Conservation (phyloP, 192 early-diverging fungal species). For the Glomus cerebriforme region DNA sequence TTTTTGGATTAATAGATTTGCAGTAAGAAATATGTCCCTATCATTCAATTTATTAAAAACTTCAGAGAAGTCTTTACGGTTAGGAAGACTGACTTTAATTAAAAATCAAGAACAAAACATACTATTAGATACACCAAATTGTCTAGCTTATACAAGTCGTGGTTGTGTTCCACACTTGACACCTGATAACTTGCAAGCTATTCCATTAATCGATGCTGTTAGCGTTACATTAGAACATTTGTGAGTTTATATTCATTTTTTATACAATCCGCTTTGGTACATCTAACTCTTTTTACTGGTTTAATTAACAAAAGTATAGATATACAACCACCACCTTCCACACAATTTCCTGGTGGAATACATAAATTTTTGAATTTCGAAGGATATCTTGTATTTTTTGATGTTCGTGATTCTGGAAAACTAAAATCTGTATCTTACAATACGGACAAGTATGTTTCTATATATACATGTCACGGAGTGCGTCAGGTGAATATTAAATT, state of each 20-base stretch:
- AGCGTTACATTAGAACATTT: slow-evolving; percentile 54
- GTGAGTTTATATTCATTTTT: slow-evolving; percentile 3
- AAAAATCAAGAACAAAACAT: slow-evolving; percentile 4
- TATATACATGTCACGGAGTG: slow-evolving; percentile 51
- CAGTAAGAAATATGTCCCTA: background rate
- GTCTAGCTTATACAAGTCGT: slow-evolving; percentile 50
- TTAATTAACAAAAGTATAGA: slow-evolving; percentile 3
- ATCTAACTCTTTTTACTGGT: background rate
- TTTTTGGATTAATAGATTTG: too few relatives aligned
- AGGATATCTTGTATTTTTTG: slow-evolving; percentile 48
- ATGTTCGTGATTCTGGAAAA: slow-evolving; percentile 51
- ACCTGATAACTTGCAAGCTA: slow-evolving; percentile 47
- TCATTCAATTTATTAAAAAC: slow-evolving; percentile 23
- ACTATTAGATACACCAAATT: slow-evolving; percentile 52
- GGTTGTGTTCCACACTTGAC: slow-evolving; percentile 60
- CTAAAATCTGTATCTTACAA: slow-evolving; percentile 42
- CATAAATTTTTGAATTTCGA: slow-evolving; percentile 53
- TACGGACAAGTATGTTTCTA: slow-evolving; percentile 53
- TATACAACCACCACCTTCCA: slow-evolving; percentile 37
- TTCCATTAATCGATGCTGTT: slow-evolving; percentile 44
- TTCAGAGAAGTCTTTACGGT: slow-evolving; percentile 18
- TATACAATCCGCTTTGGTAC: background rate
- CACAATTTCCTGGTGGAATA: slow-evolving; percentile 40
- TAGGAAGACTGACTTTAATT: background rate
- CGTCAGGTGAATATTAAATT: slow-evolving; percentile 42